Conservation (phyloP, 345 rosid genomes). For the Crucihimalaya himalaica region DNA sequence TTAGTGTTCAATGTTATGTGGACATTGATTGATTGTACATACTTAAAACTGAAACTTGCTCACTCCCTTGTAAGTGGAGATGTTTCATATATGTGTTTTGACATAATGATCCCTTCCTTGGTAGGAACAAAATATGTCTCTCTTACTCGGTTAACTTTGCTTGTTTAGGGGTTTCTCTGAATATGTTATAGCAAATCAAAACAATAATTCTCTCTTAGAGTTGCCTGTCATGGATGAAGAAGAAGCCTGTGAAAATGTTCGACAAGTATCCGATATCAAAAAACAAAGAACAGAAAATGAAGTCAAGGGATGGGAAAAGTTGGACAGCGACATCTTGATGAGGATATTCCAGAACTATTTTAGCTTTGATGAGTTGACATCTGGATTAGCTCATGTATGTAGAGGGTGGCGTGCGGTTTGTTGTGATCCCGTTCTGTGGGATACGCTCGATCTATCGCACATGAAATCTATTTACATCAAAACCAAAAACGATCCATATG, state of each 20-base stretch:
- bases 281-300: neutral
- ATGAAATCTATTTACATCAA: slow-evolving; percentile 54
- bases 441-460: slow-evolving; percentile 60
- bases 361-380: slow-evolving; percentile 48
- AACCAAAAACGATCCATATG: slow-evolving; percentile 52
- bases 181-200: neutral
- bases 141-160: too few relatives aligned
- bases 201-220: neutral
- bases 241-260: neutral
- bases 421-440: slow-evolving; percentile 71
- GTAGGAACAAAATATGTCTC: too few relatives aligned
- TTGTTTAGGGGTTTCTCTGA: neutral
- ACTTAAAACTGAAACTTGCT: too few relatives aligned
- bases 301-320: slow-evolving; percentile 63
- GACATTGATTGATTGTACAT: too few relatives aligned
- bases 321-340: slow-evolving; percentile 61
- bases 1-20: too few relatives aligned
- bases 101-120: too few relatives aligned
- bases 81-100: too few relatives aligned
- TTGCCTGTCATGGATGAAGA: neutral
- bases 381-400: slow-evolving; percentile 69
- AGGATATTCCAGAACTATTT: slow-evolving; percentile 56
- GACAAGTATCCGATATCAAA: neutral
- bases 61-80: too few relatives aligned
- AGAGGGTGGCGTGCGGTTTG: slow-evolving; percentile 68